Evolutionary conservation across 495 filamentous ascomycete genomes (phyloP).

Genomic region (Neurospora intermedia): DNA sequence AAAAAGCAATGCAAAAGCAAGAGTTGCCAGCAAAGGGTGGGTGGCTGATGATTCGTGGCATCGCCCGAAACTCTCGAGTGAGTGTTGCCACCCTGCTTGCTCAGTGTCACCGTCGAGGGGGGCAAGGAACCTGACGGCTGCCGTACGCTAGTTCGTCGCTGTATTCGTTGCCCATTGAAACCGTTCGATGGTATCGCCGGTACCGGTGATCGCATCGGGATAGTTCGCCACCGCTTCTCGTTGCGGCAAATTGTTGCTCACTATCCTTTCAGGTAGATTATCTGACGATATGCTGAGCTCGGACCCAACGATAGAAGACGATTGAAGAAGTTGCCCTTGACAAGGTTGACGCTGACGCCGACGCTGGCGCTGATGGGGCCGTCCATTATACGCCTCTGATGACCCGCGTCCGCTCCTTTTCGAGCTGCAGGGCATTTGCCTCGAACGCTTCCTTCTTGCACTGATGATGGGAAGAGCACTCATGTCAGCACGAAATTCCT

Average conservation of each 20-base stretch:
- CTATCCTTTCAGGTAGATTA: neutral
- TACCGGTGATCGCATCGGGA: neutral
- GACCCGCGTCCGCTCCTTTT: conserved; percentile 69
- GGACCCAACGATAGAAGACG: neutral
- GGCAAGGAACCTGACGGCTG: neutral
- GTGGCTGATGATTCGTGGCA: neutral
- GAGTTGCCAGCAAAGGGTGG: neutral
- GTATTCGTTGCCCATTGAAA: neutral
- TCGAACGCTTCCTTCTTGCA: conserved; percentile 95
- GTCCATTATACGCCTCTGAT: conserved; percentile 36
- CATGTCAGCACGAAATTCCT: conserved; percentile 22
- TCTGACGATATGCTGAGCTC: neutral
- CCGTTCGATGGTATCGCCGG: neutral
- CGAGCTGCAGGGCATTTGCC: conserved; percentile 82
- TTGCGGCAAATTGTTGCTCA: neutral
- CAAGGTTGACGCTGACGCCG: neutral
- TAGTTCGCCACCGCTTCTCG: neutral
- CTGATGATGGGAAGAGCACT: conserved; percentile 23
- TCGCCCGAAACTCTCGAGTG: neutral
- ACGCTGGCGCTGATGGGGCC: neutral
- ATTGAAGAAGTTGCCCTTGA: neutral
- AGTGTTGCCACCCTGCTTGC: neutral
- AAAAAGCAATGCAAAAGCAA: neutral
- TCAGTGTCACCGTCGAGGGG: neutral
- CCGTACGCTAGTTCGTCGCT: neutral